Percentiles rank a stretch among this genome's conserved stretches.
Conservation (phyloP, 1,284 basidiomycete species). For the Naganishia sp. region DNA sequence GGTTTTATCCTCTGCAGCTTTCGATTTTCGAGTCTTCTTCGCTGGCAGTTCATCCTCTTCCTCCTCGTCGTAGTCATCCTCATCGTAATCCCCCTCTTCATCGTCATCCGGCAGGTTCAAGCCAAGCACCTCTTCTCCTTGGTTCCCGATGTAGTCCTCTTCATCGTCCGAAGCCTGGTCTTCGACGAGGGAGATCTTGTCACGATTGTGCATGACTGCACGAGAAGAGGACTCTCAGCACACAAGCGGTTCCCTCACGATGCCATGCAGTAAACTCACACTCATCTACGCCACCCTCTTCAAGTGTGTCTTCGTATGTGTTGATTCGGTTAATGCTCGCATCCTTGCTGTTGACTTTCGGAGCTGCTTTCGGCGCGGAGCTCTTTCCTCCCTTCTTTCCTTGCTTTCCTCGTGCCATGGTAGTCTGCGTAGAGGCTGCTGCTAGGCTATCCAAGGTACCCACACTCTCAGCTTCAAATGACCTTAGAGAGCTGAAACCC, state of each 20-base stretch:
- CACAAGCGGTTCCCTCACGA: not conserved
- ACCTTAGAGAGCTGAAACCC: not conserved
- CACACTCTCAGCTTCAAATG: not conserved
- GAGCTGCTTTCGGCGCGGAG: slow-evolving; percentile 3
- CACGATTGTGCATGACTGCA: slow-evolving; percentile 59
- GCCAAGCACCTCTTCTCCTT: slow-evolving; percentile 70
- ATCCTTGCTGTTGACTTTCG: slow-evolving; percentile 11
- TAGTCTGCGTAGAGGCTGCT: not conserved
- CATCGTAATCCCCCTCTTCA: slow-evolving; percentile 48
- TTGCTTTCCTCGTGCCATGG: slow-evolving; percentile 21
- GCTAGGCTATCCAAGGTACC: not conserved
- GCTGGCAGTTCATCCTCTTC: slow-evolving; percentile 53
- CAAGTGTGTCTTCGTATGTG: slow-evolving; percentile 52
- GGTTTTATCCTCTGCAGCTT: slow-evolving; percentile 48
- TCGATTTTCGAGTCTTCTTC: slow-evolving; percentile 54
- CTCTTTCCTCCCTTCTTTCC: slow-evolving; percentile 18
- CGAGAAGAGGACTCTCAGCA: not conserved
- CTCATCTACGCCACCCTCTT: slow-evolving; percentile 54
- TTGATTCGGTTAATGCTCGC: slow-evolving; percentile 42
- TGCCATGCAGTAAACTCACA: slow-evolving; percentile 42
- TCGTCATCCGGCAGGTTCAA: slow-evolving; percentile 49
- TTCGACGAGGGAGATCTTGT: slow-evolving; percentile 75
- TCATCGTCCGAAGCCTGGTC: slow-evolving; percentile 57
- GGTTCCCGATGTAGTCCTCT: slow-evolving; percentile 47
- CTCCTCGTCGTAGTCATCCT: slow-evolving; percentile 48